Evolutionary conservation across 306 rosid genomes (phyloP), one percentile per base, ranked within the genome.

Genomic region (Quercus mongolica): DNA sequence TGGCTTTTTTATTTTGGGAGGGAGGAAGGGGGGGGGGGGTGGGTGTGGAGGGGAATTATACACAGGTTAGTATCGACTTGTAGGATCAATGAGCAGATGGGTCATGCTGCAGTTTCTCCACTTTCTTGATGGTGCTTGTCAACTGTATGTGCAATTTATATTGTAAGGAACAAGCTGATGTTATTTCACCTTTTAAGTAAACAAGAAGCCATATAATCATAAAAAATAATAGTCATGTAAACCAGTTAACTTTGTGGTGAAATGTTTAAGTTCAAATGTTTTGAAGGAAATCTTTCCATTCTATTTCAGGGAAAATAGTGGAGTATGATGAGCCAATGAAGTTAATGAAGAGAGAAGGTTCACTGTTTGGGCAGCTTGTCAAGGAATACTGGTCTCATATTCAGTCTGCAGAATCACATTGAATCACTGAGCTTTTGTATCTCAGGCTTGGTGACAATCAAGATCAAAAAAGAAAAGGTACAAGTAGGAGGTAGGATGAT

Each of bases 321-420:
- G 99, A 95, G 81, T 95, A 92, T 79, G 99, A 95, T 69, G 96
- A 91, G 65, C 98, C 98, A 64, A 81, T 75, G 88, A 85, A 83
- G 11, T 75, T 95, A 77, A 91, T 95, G 90, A 87, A 86, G 83
- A 90, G 86, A 79, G 97, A 90, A 86, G 97, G 82, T 20, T 95
- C 98, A 2, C 81, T 95, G 56, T 94, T 94, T 31, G 94, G 91
- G 69, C 84, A 88, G 85, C 92, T 94, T 74, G 98, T 94, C 13
- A 85, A 90, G 71, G 98, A 95, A 83, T 95, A 95, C 46, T 95
- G 99, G 97, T 95, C 97, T 75, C 98, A 89, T 85, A 76, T 87
- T 64, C 90, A 86, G 68, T 88, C 94, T 28, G 91, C 95, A 71
- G 92, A 87, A 72, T 85, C 87, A 33, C 87, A 82, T 76, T 92